A percentile compares a stretch with the other conserved stretches of the same genome.
phyloP scores from a whole-genome alignment of 2,329 filamentous ascomycete species.

The Neopestalotiopsis rosae region DNA sequence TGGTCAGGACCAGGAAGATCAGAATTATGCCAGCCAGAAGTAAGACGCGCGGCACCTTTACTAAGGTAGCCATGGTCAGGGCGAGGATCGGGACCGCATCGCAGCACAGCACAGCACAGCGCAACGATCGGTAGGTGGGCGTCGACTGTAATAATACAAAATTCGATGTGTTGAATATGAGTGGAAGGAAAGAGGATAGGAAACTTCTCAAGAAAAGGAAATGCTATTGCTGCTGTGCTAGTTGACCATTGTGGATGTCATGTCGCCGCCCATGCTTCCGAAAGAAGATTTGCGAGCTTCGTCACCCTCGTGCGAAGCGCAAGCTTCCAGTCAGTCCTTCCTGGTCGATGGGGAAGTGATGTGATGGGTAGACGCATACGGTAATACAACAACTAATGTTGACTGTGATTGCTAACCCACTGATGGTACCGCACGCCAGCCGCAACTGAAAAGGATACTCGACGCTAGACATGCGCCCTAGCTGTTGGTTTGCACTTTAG shows the following conservation, averaged over 20 bases:
- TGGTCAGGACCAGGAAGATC: constrained; percentile 31
- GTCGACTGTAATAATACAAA: neutral
- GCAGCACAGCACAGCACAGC: constrained; percentile 4
- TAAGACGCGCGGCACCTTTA: constrained; percentile 32
- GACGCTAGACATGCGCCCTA: neutral
- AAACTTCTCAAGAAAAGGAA: too few species aligned
- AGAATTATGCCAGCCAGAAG: constrained; percentile 28
- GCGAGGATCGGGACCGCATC: constrained; percentile 37
- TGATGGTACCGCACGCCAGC: neutral
- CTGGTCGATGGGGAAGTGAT: neutral
- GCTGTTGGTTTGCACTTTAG: neutral
- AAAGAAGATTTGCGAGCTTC: too few species aligned
- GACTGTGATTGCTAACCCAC: neutral
- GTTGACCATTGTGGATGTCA: too few species aligned
- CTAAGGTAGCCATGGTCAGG: constrained; percentile 32
- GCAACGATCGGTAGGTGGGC: neutral
- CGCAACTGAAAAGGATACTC: neutral
- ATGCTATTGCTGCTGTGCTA: too few species aligned
- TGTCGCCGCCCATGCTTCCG: too few species aligned
- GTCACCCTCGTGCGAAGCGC: too few species aligned
- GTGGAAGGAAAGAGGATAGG: too few species aligned
- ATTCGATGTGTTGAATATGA: neutral
- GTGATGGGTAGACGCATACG: neutral
- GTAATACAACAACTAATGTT: neutral
- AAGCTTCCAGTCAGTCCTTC: too few species aligned